phyloP scores from a whole-genome alignment of 768 basidiomycete species.

The Boletus rubroflammeus region DNA sequence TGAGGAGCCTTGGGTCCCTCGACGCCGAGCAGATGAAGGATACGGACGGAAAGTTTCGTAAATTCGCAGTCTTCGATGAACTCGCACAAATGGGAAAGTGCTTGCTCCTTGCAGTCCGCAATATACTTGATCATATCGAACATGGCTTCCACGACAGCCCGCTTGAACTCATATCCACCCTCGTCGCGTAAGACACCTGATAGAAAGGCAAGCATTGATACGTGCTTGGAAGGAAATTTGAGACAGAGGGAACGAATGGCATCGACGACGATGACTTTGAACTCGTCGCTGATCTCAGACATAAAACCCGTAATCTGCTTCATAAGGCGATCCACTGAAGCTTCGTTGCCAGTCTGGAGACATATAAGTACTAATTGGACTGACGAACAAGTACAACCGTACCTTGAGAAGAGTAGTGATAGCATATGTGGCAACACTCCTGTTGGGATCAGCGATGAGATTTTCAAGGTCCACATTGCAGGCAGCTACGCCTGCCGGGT shows the following conservation, averaged over 20 bases:
- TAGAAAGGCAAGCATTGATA: conserved; percentile 94
- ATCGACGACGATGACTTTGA: conserved; percentile 99
- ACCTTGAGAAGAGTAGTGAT: conserved; percentile 98
- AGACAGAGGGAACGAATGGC: conserved; percentile 97
- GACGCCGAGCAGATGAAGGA: conserved; percentile 90
- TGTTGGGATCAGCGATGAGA: conserved; percentile 91
- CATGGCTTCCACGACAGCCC: conserved; percentile 97
- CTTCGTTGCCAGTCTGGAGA: conserved; percentile 91
- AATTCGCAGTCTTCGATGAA: conserved; percentile 99
- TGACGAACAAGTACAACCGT: conserved; percentile 1
- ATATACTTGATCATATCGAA: conserved; percentile 99
- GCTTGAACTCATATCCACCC: conserved; percentile 99
- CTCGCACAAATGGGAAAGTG: conserved; percentile 96
- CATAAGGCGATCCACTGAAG: conserved; percentile 97
- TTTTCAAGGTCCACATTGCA: conserved; percentile 98
- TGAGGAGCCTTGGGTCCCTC: conserved; percentile 97
- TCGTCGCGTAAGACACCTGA: conserved; percentile 96
- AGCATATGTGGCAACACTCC: conserved; percentile 96
- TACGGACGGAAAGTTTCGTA: conserved; percentile 96
- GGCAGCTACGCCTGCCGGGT: conserved; percentile 81
- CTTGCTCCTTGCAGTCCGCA: conserved; percentile 92
- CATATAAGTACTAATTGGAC: conserved; percentile 3
- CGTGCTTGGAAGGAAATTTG: conserved; percentile 97
- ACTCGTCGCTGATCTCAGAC: conserved; percentile 99
- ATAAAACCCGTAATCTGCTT: conserved; percentile 99